phyloP scores from a whole-genome alignment of 2,329 filamentous ascomycete species.

The Penicillium brasilianum region DNA sequence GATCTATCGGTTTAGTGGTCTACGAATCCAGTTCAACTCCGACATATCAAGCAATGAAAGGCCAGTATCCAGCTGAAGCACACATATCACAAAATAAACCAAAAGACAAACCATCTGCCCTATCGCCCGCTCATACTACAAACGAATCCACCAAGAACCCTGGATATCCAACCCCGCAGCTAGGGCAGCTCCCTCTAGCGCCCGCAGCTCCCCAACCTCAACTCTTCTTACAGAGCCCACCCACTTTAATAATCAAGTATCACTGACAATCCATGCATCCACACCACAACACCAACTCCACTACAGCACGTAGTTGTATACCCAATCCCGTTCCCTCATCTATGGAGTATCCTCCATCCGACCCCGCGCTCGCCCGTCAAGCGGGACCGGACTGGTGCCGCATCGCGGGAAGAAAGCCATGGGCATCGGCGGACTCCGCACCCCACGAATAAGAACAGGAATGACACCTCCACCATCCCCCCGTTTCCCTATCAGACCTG shows the following conservation, averaged over 20 bases:
- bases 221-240: not conserved
- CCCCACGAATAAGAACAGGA: conserved; percentile 17
- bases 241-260: no score
- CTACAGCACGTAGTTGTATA: not conserved
- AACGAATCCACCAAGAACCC: conserved; percentile 10
- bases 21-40: no score
- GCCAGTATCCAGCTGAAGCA: no score
- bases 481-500: conserved; percentile 25
- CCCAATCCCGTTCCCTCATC: not conserved
- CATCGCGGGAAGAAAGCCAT: not conserved
- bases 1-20: no score
- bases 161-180: conserved; percentile 18
- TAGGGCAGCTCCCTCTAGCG: not conserved
- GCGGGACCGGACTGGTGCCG: not conserved
- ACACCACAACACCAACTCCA: no score
- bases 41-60: no score
- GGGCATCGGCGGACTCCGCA: conserved; percentile 29
- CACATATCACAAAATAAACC: no score
- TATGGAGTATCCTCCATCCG: conserved; percentile 4
- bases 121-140: not conserved
- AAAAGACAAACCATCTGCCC: not conserved
- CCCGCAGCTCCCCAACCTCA: not conserved
- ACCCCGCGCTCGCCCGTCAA: not conserved
- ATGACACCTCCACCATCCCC: not conserved
- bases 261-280: no score